Percentiles rank a stretch among this genome's conserved stretches.
phyloP scores from a whole-genome alignment of 2,329 filamentous ascomycete genomes.

The Verticillium klebahnii region DNA sequence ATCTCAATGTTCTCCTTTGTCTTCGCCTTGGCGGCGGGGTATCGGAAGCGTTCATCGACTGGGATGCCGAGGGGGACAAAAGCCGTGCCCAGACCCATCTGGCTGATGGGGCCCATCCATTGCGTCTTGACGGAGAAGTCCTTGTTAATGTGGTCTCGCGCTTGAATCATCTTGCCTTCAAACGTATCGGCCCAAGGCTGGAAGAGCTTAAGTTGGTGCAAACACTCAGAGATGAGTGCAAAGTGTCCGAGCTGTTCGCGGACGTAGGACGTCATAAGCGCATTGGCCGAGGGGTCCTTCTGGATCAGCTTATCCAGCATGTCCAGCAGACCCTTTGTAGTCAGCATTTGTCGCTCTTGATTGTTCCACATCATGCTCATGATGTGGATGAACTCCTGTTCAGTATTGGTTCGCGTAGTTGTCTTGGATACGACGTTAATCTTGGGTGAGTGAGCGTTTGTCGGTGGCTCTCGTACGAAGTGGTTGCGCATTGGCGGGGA shows the following conservation, averaged over 20 bases:
- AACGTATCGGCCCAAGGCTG: constrained; percentile 43
- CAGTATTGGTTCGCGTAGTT: constrained; percentile 12
- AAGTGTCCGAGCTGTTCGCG: constrained; percentile 35
- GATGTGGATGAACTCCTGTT: constrained; percentile 28
- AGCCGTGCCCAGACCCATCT: constrained; percentile 8
- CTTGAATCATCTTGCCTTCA: constrained; percentile 20
- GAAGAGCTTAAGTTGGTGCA: constrained; percentile 38
- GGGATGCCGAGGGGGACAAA: constrained; percentile 23
- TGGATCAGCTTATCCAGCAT: constrained; percentile 41
- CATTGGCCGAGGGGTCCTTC: constrained; percentile 26
- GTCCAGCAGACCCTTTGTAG: constrained; percentile 35
- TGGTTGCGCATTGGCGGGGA: constrained; percentile 36
- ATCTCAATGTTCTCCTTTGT: constrained; percentile 37
- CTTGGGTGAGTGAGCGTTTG: constrained; percentile 11
- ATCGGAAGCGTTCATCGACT: constrained; percentile 33
- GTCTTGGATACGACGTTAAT: constrained; percentile 15
- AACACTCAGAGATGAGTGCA: constrained; percentile 38
- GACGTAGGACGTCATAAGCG: constrained; percentile 32
- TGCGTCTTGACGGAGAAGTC: constrained; percentile 16
- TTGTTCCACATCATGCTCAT: constrained; percentile 33
- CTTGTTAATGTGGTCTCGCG: constrained; percentile 17
- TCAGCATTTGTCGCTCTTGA: constrained; percentile 21
- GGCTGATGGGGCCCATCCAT: constrained; percentile 12
- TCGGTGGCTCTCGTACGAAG: constrained; percentile 23
- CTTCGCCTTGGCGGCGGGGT: constrained; percentile 37